Evolutionary conservation across 2,329 filamentous ascomycete genomes (phyloP).

Genomic region (Neurospora sp.): DNA sequence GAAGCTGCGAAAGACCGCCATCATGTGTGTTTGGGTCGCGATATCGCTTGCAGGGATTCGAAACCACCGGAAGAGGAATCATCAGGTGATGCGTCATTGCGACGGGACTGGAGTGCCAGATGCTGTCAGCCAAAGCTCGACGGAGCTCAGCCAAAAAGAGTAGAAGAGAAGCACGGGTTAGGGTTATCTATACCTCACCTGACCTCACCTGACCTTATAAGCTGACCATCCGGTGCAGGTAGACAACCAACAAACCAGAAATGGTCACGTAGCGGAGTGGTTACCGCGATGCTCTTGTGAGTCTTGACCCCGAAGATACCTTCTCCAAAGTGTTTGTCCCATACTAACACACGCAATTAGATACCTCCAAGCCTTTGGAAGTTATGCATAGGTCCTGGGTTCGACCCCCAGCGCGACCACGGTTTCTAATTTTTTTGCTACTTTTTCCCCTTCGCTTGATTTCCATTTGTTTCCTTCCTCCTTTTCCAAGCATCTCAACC

Average conservation of each 20-base stretch:
- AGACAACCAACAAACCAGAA: background rate
- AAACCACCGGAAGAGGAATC: too few relatives aligned
- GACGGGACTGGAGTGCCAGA: too few relatives aligned
- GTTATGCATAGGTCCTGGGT: background rate
- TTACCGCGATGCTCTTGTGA: conserved; percentile 1
- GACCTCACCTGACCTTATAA: background rate
- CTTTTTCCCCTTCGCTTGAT: background rate
- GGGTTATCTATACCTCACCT: background rate
- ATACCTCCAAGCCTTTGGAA: background rate
- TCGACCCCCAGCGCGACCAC: background rate
- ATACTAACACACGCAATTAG: background rate
- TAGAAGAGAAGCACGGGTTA: background rate
- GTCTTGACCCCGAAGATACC: background rate
- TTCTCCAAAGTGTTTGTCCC: background rate
- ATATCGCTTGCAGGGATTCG: background rate
- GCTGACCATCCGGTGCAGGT: background rate
- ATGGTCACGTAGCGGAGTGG: conserved; percentile 2
- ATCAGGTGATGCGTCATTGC: background rate
- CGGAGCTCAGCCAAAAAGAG: background rate
- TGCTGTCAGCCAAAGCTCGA: background rate
- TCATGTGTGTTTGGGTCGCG: background rate
- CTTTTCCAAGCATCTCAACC: background rate
- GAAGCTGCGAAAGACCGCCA: background rate
- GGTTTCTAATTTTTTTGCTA: background rate
- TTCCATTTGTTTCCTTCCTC: background rate